These are phyloP conservation scores for Stachybotrys elegans DNA, from an alignment of 2,329 filamentous ascomycete genomes.

Conservation along the genomic window DNA sequence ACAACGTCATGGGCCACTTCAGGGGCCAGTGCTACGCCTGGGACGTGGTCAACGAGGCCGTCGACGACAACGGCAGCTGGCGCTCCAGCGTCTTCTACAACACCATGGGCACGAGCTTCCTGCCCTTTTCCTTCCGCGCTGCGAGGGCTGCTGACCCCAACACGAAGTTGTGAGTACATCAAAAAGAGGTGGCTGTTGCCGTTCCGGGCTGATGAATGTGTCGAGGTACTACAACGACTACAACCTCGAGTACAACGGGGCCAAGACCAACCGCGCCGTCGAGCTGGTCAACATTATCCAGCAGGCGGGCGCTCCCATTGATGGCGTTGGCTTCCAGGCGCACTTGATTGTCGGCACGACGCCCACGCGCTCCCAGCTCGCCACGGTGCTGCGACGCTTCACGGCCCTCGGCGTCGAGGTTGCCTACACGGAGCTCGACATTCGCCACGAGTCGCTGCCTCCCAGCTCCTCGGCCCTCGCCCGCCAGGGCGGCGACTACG, in stretches of 20 bases:
- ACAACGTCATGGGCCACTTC: constrained; percentile 52
- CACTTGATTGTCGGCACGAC: constrained; percentile 54
- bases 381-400: constrained; percentile 44
- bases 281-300: constrained; percentile 41
- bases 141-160: constrained; percentile 48
- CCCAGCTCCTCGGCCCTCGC: constrained; percentile 31
- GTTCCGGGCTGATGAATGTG: too few species aligned
- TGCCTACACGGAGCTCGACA: constrained; percentile 58
- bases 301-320: constrained; percentile 48
- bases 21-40: constrained; percentile 56
- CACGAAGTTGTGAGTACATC: constrained; percentile 41
- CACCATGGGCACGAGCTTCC: constrained; percentile 50
- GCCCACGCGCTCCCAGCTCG: constrained; percentile 37
- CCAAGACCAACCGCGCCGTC: constrained; percentile 40
- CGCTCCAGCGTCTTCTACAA: constrained; percentile 49
- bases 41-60: constrained; percentile 63
- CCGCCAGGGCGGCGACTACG: constrained; percentile 45
- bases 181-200: background rate
- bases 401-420: constrained; percentile 49
- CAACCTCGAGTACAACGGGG: constrained; percentile 50
- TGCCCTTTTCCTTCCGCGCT: constrained; percentile 52
- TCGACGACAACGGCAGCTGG: constrained; percentile 52
- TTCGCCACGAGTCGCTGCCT: constrained; percentile 44
- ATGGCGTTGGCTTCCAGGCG: constrained; percentile 58
- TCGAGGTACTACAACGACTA: constrained; percentile 50